A percentile compares a stretch with the other conserved stretches of the same genome.
phyloP scores from a whole-genome alignment of 176 grass and related monocot genomes.

The Aechmea fasciata region DNA sequence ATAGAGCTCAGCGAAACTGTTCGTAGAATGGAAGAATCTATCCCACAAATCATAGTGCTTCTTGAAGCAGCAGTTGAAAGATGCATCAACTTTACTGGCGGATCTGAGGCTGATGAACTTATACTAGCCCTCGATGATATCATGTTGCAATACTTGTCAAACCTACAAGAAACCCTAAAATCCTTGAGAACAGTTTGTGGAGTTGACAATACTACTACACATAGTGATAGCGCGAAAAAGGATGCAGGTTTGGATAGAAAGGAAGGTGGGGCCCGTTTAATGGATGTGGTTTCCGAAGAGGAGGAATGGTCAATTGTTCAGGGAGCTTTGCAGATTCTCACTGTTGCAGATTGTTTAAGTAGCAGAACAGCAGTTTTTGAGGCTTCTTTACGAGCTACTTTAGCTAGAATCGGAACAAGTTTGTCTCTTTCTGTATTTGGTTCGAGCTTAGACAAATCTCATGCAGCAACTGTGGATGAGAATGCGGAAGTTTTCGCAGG shows the following conservation, averaged over 20 bases:
- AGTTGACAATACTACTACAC: conserved; percentile 41
- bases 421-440: conserved; percentile 62
- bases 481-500: conserved; percentile 33
- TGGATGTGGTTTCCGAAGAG: conserved; percentile 85
- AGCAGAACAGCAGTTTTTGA: conserved; percentile 90
- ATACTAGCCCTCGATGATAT: conserved; percentile 75
- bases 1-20: conserved; percentile 99
- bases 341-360: conserved; percentile 87
- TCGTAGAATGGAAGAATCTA: conserved; percentile 96
- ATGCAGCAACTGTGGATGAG: conserved; percentile 29
- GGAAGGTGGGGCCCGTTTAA: conserved; percentile 30
- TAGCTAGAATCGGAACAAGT: conserved; percentile 88
- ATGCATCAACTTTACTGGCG: conserved; percentile 90
- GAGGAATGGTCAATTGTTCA: conserved; percentile 99
- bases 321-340: conserved; percentile 93
- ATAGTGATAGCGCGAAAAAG: conserved; percentile 45
- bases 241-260: conserved; percentile 48
- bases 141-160: conserved; percentile 92
- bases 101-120: conserved; percentile 92
- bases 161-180: conserved; percentile 88
- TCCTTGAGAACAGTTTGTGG: conserved; percentile 77
- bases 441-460: conserved; percentile 42
- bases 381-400: conserved; percentile 91
- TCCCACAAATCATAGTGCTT: conserved; percentile 79
- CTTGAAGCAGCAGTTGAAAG: conserved; percentile 94